phyloP scores from a whole-genome alignment of 2,329 filamentous ascomycete species.

The Phialophora expanda region DNA sequence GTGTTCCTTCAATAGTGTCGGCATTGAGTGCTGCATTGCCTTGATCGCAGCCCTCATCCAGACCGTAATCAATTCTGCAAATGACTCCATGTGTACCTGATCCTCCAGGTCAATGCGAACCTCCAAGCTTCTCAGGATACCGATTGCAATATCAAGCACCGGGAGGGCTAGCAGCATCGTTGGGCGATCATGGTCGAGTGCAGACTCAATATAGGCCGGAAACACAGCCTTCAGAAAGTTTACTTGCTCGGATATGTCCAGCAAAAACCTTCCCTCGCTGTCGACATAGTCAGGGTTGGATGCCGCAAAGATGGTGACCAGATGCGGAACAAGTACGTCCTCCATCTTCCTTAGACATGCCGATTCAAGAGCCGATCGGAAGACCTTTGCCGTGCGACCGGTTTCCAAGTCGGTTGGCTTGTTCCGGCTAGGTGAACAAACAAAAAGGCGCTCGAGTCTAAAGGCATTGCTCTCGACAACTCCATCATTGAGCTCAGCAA shows the following conservation, averaged over 20 bases:
- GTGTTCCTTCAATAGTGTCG: neutral
- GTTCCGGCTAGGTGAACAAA: neutral
- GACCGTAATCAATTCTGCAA: slow-evolving; percentile 19
- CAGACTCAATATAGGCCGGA: slow-evolving; percentile 27
- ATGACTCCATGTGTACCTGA: slow-evolving; percentile 26
- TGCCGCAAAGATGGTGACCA: slow-evolving; percentile 24
- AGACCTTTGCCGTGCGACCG: slow-evolving; percentile 14
- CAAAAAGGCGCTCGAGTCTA: slow-evolving; percentile 27
- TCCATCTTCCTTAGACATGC: slow-evolving; percentile 9
- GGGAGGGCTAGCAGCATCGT: slow-evolving; percentile 13
- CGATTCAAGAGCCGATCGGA: slow-evolving; percentile 22
- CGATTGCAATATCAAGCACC: slow-evolving; percentile 12
- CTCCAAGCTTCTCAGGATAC: slow-evolving; percentile 21
- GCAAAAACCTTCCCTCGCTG: slow-evolving; percentile 21
- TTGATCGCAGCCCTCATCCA: slow-evolving; percentile 21
- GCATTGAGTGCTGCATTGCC: slow-evolving; percentile 13
- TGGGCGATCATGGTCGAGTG: slow-evolving; percentile 12
- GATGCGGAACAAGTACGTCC: slow-evolving; percentile 7
- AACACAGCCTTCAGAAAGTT: slow-evolving; percentile 33
- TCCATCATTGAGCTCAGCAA: slow-evolving; percentile 10
- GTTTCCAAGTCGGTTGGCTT: neutral
- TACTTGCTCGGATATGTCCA: slow-evolving; percentile 29
- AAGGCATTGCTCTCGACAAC: slow-evolving; percentile 17
- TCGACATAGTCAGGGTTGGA: slow-evolving; percentile 24
- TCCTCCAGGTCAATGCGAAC: slow-evolving; percentile 28